Evolutionary conservation across 805 yeast genomes (phyloP).

Genomic region (Wickerhamomyces canadensis): DNA sequence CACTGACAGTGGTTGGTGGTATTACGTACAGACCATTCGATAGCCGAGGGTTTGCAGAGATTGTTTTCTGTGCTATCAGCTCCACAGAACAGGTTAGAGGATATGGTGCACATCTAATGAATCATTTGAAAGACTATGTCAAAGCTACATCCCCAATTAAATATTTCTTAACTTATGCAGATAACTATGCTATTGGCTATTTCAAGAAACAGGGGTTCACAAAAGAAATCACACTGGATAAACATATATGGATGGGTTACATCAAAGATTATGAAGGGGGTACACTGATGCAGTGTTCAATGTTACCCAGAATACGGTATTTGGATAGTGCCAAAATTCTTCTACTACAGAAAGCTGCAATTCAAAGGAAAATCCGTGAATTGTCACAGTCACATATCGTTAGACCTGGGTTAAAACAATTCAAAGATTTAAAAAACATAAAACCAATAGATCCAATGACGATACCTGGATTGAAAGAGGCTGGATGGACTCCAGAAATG

Average conservation of each 20-base stretch:
- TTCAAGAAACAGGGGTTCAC: slow-evolving; percentile 98
- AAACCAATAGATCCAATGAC: slow-evolving; percentile 68
- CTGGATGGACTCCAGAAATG: slow-evolving; percentile 99
- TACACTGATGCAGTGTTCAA: slow-evolving; percentile 93
- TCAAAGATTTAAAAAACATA: slow-evolving; percentile 43
- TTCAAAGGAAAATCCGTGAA: slow-evolving; percentile 74
- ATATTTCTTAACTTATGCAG: slow-evolving; percentile 93
- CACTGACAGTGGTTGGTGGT: slow-evolving; percentile 95
- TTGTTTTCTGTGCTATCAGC: slow-evolving; percentile 96
- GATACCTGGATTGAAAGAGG: slow-evolving; percentile 87
- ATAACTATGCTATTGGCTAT: slow-evolving; percentile 97
- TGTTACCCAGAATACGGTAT: slow-evolving; percentile 85
- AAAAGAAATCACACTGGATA: slow-evolving; percentile 84
- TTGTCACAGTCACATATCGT: slow-evolving; percentile 76
- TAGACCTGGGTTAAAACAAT: slow-evolving; percentile 73
- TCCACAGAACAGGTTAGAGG: slow-evolving; percentile 98
- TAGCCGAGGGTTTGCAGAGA: slow-evolving; percentile 88
- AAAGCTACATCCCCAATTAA: slow-evolving; percentile 78
- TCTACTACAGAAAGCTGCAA: slow-evolving; percentile 86
- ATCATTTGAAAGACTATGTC: slow-evolving; percentile 94
- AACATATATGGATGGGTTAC: slow-evolving; percentile 94
- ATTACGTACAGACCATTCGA: slow-evolving; percentile 94
- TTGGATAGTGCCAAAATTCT: slow-evolving; percentile 84
- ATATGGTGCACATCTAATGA: slow-evolving; percentile 98
- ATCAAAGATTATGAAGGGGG: slow-evolving; percentile 99